These are phyloP conservation scores for Rhizopus sp. DNA, from an alignment of 371 early-diverging fungal genomes.

Conservation along the genomic window DNA sequence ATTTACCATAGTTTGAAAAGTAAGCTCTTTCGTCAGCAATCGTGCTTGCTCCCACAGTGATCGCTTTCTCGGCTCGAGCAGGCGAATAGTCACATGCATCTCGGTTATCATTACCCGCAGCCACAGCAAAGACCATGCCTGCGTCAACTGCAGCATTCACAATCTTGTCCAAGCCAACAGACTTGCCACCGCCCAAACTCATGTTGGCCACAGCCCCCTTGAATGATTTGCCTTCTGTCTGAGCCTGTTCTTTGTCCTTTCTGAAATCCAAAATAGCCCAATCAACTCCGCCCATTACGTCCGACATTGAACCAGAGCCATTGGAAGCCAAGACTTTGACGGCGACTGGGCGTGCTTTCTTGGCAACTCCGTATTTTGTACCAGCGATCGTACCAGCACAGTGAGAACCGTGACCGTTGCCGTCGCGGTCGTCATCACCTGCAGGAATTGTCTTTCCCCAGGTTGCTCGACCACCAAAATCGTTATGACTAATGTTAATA, in stretches of 20 bases:
- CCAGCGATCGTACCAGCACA: slow-evolving; percentile 95
- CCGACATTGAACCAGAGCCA: slow-evolving; percentile 81
- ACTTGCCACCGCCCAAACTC: slow-evolving; percentile 92
- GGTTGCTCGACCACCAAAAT: slow-evolving; percentile 69
- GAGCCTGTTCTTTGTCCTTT: slow-evolving; percentile 29
- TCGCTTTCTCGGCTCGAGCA: slow-evolving; percentile 84
- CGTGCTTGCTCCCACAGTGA: slow-evolving; percentile 97
- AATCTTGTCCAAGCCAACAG: slow-evolving; percentile 80
- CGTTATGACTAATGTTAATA: slow-evolving; percentile 57
- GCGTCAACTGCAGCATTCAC: slow-evolving; percentile 80
- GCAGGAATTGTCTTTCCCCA: slow-evolving; percentile 56
- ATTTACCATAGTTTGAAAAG: slow-evolving; percentile 92
- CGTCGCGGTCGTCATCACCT: slow-evolving; percentile 51
- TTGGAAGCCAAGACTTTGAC: slow-evolving; percentile 90
- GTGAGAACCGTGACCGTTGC: slow-evolving; percentile 82
- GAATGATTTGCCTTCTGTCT: slow-evolving; percentile 29
- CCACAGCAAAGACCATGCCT: slow-evolving; percentile 94
- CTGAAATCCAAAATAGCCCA: slow-evolving; percentile 60
- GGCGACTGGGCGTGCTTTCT: slow-evolving; percentile 86
- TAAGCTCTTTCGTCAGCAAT: slow-evolving; percentile 83
- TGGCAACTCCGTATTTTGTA: slow-evolving; percentile 88
- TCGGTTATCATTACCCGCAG: slow-evolving; percentile 97
- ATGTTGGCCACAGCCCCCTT: slow-evolving; percentile 74
- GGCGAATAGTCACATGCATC: slow-evolving; percentile 98
- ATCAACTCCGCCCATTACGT: slow-evolving; percentile 77